Evolutionary conservation across 306 rosid species (phyloP).

Genomic region (Sphenostylis stenocarpa): DNA sequence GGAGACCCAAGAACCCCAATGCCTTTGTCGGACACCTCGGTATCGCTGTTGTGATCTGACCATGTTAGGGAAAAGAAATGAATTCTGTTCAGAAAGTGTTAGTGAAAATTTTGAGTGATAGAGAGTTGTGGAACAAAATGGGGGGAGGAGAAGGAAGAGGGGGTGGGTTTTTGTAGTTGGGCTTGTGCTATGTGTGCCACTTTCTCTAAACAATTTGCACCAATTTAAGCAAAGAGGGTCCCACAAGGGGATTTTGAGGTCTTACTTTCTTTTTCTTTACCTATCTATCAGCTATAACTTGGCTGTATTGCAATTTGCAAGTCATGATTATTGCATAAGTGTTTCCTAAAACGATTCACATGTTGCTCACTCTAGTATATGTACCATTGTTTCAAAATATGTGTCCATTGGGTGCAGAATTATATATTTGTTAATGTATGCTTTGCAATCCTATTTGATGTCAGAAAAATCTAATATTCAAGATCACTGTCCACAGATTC

Average conservation of each 20-base stretch:
- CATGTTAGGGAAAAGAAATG: slow-evolving; percentile 53
- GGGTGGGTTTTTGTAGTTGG: slow-evolving; percentile 64
- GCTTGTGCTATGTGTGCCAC: slow-evolving; percentile 24
- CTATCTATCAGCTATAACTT: slow-evolving; percentile 43
- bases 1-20: slow-evolving; percentile 99
- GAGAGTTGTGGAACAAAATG: slow-evolving; percentile 28
- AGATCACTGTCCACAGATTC: slow-evolving; percentile 43
- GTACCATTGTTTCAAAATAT: slow-evolving; percentile 17
- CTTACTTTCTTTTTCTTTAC: slow-evolving; percentile 31
- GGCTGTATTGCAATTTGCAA: slow-evolving; percentile 42
- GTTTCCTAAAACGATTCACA: slow-evolving; percentile 47
- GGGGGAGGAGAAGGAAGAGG: slow-evolving; percentile 20
- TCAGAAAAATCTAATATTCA: slow-evolving; percentile 41
- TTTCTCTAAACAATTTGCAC: slow-evolving; percentile 39
- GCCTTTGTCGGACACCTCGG: slow-evolving; percentile 98
- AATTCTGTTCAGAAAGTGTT: slow-evolving; percentile 38
- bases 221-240: slow-evolving; percentile 53
- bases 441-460: slow-evolving; percentile 21
- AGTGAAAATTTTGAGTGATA: slow-evolving; percentile 37
- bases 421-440: neutral
- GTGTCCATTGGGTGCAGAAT: neutral
- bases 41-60: slow-evolving; percentile 91
- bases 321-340: slow-evolving; percentile 34
- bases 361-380: slow-evolving; percentile 26
- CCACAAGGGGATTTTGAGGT: slow-evolving; percentile 44